Evolutionary conservation across 352 stramenopile species (phyloP).

Genomic region (Blastocystis hominis): DNA sequence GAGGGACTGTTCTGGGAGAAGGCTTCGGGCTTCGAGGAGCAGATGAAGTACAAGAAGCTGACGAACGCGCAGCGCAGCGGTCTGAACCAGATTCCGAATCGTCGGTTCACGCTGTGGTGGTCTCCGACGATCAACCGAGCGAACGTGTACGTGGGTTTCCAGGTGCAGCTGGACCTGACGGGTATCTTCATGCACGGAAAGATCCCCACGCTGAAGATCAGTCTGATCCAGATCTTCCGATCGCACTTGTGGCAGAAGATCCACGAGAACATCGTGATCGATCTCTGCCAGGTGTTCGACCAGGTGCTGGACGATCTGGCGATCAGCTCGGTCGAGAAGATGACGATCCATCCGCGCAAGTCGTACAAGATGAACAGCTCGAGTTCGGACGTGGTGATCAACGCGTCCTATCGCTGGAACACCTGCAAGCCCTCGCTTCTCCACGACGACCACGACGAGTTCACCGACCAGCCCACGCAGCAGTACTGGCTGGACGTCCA

Average conservation of each 20-base stretch:
- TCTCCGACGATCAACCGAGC: constrained; percentile 98
- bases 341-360: constrained; percentile 98
- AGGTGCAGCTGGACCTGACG: constrained; percentile 98
- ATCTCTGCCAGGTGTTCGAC: constrained; percentile 88
- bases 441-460: constrained; percentile 86
- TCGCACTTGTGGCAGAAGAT: constrained; percentile 99
- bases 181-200: constrained; percentile 99
- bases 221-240: constrained; percentile 84
- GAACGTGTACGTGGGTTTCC: constrained; percentile 99
- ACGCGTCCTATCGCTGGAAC: constrained; percentile 96
- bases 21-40: constrained; percentile 81
- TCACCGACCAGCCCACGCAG: constrained; percentile 88
- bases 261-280: constrained; percentile 80
- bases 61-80: constrained; percentile 96
- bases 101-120: constrained; percentile 99
- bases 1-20: constrained; percentile 99
- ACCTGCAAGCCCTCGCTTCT: constrained; percentile 78
- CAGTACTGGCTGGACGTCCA: constrained; percentile 99
- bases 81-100: constrained; percentile 99
- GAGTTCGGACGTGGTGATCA: constrained; percentile 94
- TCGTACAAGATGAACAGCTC: constrained; percentile 99
- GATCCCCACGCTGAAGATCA: constrained; percentile 99
- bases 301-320: constrained; percentile 95
- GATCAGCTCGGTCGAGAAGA: constrained; percentile 99
- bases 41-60: constrained; percentile 98